Evolutionary conservation across 441 rosid species (phyloP), one percentile per base, ranked within the genome.

Genomic region (Isatis lusitanica): DNA sequence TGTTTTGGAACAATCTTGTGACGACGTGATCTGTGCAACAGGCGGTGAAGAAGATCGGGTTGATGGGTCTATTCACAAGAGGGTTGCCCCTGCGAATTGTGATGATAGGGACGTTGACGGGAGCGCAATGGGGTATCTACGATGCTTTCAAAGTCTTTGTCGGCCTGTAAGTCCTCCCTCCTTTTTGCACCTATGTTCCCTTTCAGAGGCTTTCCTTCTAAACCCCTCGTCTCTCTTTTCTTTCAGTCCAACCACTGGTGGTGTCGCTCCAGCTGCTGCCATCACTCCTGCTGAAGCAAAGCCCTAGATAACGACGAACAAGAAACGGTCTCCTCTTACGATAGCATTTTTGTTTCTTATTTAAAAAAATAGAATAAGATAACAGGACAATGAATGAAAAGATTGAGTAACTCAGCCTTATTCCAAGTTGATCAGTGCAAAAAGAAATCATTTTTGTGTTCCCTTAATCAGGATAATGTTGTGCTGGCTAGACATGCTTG

Each of bases 31-130:
- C 18, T 33, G 6, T 48, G 24, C 15, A 71, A 61, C 83, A 94
- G 99, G 99, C 97, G 69, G 97, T 92, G 84, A 89, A 89, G 85
- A 92, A 92, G 88, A 69, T 94, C 8, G 97, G 98, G 11, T 5
- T 87, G 78, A 74, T 73, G 94, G 98, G 98, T 60, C 89, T 94
- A 26, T 92, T 90, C 64, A 94, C 98, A 53, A 92, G 98, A 36
- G 98, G 98, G 13, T 91, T 94, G 75, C 98, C 98, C 67, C 97
- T 94, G 44, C 87, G 98, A 70, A 94, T 94, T 78, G 94, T 94
- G 83, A 94, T 92, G 98, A 94, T 92, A 15, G 98, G 98, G 78
- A 94, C 98, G 18, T 96, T 92, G 68, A 94, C 99, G 0, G 96
- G 97, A 57, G 97, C 97, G 10, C 98, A 94, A 44, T 94, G 98